A percentile compares a stretch with the other conserved stretches of the same genome.
phyloP scores from a whole-genome alignment of 1,139 yeast species.

The Hyphopichia khmerensis region DNA sequence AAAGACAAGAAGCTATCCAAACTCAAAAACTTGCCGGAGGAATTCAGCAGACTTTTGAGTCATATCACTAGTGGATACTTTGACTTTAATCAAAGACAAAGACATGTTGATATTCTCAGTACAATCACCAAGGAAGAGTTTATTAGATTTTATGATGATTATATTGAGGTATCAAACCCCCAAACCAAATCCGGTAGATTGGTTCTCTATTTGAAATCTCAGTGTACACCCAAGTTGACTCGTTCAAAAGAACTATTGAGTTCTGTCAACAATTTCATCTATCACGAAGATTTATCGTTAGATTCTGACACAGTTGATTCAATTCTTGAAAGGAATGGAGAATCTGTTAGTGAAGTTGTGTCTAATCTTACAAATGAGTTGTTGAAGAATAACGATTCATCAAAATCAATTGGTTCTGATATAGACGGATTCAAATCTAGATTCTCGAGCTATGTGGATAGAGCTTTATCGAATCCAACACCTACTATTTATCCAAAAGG shows the following conservation, averaged over 20 bases:
- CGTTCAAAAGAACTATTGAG: slow-evolving; percentile 23
- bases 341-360: slow-evolving; percentile 1
- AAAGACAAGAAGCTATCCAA: slow-evolving; percentile 66
- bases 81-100: slow-evolving; percentile 61
- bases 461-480: not conserved
- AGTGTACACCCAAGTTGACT: slow-evolving; percentile 31
- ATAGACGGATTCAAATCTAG: slow-evolving; percentile 10
- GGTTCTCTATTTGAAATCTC: slow-evolving; percentile 70
- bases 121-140: slow-evolving; percentile 58
- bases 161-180: slow-evolving; percentile 35
- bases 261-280: slow-evolving; percentile 27
- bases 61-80: slow-evolving; percentile 74
- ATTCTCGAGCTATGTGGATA: slow-evolving; percentile 4
- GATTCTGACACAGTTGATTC: slow-evolving; percentile 27
- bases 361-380: slow-evolving; percentile 3
- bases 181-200: slow-evolving; percentile 43
- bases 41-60: slow-evolving; percentile 63
- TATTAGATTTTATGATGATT: slow-evolving; percentile 49
- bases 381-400: slow-evolving; percentile 1
- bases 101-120: slow-evolving; percentile 58
- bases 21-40: slow-evolving; percentile 76
- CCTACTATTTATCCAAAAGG: slow-evolving; percentile 33
- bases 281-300: slow-evolving; percentile 21
- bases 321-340: slow-evolving; percentile 17
- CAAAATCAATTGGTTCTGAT: not conserved